These are phyloP conservation scores for Candida arabinofermentans DNA, from an alignment of 805 yeast species.

Conservation along the genomic window DNA sequence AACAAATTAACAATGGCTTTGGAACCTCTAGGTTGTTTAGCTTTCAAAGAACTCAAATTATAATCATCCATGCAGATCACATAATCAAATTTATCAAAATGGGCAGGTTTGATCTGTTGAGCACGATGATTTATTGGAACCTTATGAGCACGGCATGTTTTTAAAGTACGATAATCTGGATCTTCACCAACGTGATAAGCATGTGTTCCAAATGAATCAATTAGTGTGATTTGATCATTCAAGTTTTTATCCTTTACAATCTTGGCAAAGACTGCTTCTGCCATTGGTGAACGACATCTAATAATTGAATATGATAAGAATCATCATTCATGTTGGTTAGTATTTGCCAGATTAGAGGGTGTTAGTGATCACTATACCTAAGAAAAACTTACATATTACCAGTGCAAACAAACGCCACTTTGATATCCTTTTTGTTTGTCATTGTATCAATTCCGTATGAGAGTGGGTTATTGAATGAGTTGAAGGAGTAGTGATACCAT, in stretches of 20 bases:
- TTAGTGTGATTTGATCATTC: slow-evolving; percentile 39
- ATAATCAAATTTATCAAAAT: slow-evolving; percentile 60
- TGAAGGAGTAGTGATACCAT: no score
- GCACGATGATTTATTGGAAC: slow-evolving; percentile 75
- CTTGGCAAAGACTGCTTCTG: slow-evolving; percentile 84
- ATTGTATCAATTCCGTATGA: no score
- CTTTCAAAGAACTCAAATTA: slow-evolving; percentile 48
- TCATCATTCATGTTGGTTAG: neutral
- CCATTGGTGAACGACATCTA: slow-evolving; percentile 96
- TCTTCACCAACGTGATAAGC: slow-evolving; percentile 78
- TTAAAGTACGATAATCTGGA: slow-evolving; percentile 73
- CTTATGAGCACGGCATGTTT: slow-evolving; percentile 64
- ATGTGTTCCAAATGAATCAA: slow-evolving; percentile 89
- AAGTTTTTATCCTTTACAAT: slow-evolving; percentile 51
- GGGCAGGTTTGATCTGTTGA: slow-evolving; percentile 54
- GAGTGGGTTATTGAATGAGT: no score
- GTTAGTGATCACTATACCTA: neutral
- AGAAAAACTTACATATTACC: slow-evolving; percentile 69
- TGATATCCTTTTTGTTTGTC: slow-evolving; percentile 9
- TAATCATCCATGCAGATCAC: slow-evolving; percentile 69
- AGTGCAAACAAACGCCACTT: slow-evolving; percentile 83
- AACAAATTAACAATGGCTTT: slow-evolving; percentile 56
- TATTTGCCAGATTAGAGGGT: neutral
- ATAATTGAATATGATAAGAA: neutral
- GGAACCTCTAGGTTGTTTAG: slow-evolving; percentile 47